phyloP scores from a whole-genome alignment of 495 filamentous ascomycete genomes.

The Polyplosphaeria fusca region DNA sequence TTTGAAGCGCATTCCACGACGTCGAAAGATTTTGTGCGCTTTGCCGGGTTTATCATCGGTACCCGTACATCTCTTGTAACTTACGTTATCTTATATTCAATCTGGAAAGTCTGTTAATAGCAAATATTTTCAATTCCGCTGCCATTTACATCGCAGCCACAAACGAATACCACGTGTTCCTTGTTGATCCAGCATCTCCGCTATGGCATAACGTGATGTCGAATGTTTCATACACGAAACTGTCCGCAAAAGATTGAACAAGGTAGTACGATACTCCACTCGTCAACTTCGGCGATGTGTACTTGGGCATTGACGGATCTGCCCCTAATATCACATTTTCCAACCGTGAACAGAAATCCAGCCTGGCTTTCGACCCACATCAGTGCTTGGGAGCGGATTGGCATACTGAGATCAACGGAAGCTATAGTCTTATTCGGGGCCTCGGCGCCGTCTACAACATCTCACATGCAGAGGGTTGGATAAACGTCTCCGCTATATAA shows the following conservation, averaged over 20 bases:
- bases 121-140: constrained; percentile 37
- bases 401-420: background rate
- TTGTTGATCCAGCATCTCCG: background rate
- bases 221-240: background rate
- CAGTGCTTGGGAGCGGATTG: background rate
- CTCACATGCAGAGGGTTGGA: background rate
- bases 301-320: background rate
- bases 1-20: constrained; percentile 23
- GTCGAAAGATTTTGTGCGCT: constrained; percentile 26
- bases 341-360: no score
- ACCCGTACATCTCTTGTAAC: constrained; percentile 39
- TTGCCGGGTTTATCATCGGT: constrained; percentile 23
- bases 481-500: background rate
- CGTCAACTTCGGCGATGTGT: constrained; percentile 1
- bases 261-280: background rate
- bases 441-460: background rate
- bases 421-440: background rate
- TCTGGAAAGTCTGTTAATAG: background rate
- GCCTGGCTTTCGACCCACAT: background rate
- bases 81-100: background rate
- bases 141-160: constrained; percentile 19
- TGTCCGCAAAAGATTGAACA: background rate
- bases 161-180: background rate
- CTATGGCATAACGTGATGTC: background rate
- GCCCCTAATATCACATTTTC: no score